Base-by-base conservation (phyloP, 805 yeast species). In the Lachancea meyersii region DNA sequence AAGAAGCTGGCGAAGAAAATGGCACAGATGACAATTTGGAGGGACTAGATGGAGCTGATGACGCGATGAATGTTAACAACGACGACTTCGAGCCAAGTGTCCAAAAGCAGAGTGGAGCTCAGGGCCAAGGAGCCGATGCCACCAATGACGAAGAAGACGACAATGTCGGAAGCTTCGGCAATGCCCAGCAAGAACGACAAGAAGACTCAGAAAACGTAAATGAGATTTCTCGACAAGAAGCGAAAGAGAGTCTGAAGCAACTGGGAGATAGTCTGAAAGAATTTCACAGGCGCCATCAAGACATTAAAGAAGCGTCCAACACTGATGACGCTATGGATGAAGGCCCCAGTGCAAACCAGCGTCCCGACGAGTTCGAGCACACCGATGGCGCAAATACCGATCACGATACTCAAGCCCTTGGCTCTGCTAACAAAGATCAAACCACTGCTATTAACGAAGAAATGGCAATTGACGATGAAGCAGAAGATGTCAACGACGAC, bases 251-350 rank as follows among this genome's bases (percentile, higher is more conserved):
- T 0, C 69, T 91, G 64, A 85, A 85, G 60, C 88, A 88, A 58
- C 72, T 93, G 11, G 97, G 98, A 40, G 97, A 89, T 63, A 77
- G 95, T 1, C 60, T 89, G 66, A 86, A 91, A 53, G 96, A 89
- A 57, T 91, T 84, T 66, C 94, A 91, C 59, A 83, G 86, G 58
- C 82, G 96, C 53, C 80, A 84, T 49, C 87, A 86, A 60, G 96
- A 88, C 53, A 91, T 93, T 47, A 72, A 80, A 50, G 89, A 86
- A 49, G 77, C 85, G 8, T 64, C 74, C 2, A 65, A 68, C 26
- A 65, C 65, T 20, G 77, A 75, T 40, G 78, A 77, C 31, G 68
- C 68, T 22, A 68, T 73, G 35, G 67, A 63, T 19, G 61, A 57
- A 4, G 79, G 80, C 10, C 73, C 76, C 41, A 65, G 69, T 19